Conservation (phyloP, 805 yeast genomes). For the Sugiyamaella qingdaonensis region DNA sequence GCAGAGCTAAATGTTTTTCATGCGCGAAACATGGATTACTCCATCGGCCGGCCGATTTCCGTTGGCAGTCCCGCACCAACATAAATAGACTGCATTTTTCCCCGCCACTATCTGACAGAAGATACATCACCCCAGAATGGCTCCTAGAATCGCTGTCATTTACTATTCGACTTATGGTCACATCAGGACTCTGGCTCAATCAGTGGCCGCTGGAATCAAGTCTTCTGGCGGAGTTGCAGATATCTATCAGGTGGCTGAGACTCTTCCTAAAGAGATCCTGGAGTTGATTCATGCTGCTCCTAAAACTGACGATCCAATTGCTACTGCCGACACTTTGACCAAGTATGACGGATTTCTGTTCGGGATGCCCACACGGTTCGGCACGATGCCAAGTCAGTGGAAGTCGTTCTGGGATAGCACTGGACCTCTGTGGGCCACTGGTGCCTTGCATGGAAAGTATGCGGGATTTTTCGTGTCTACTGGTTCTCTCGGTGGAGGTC, state of each 20-base stretch:
- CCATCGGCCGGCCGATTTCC: too few relatives aligned
- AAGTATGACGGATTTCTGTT: constrained; percentile 70
- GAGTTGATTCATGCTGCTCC: constrained; percentile 59
- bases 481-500: constrained; percentile 75
- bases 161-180: constrained; percentile 83
- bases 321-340: constrained; percentile 46
- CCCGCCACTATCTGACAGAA: too few relatives aligned
- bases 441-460: constrained; percentile 66
- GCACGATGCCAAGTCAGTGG: constrained; percentile 73
- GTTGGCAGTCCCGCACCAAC: too few relatives aligned
- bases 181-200: constrained; percentile 61
- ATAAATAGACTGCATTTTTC: too few relatives aligned
- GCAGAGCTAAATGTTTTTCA: too few relatives aligned
- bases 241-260: constrained; percentile 77
- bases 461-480: constrained; percentile 74
- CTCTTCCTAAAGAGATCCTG: constrained; percentile 59
- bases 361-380: constrained; percentile 79
- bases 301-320: constrained; percentile 46
- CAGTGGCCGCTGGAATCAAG: constrained; percentile 64
- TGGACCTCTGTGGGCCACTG: constrained; percentile 73
- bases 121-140: too few relatives aligned
- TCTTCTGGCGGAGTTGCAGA: constrained; percentile 65
- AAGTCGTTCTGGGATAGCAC: constrained; percentile 72
- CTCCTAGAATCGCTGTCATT: constrained; percentile 62
- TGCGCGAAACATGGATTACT: too few relatives aligned